A percentile compares a stretch with the other conserved stretches of the same genome.
These are phyloP conservation scores for Monilinia laxa DNA, from an alignment of 2,329 filamentous ascomycete genomes.

Conservation along the genomic window DNA sequence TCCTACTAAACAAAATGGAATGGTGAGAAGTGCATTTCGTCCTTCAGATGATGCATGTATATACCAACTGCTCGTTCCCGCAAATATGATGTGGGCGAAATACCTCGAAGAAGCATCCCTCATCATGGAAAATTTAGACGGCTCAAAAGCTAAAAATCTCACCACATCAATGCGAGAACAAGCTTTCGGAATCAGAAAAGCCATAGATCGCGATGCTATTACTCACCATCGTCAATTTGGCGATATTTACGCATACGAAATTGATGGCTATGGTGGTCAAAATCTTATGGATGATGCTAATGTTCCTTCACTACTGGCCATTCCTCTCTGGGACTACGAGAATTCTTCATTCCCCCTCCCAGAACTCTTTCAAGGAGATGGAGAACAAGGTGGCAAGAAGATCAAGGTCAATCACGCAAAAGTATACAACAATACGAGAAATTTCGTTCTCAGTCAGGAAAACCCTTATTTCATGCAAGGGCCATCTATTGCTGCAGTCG, in stretches of 20 bases:
- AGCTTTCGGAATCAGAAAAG: conserved; percentile 62
- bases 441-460: conserved; percentile 70
- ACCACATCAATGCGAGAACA: conserved; percentile 56
- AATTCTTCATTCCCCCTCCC: conserved; percentile 33
- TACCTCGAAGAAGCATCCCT: conserved; percentile 55
- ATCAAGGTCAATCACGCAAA: conserved; percentile 49
- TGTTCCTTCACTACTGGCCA: conserved; percentile 64
- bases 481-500: conserved; percentile 62
- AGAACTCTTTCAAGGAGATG: conserved; percentile 25
- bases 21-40: conserved; percentile 84
- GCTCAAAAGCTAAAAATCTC: conserved; percentile 47
- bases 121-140: conserved; percentile 53
- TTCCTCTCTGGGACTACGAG: conserved; percentile 61
- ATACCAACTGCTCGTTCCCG: conserved; percentile 81
- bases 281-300: conserved; percentile 74
- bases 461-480: conserved; percentile 72
- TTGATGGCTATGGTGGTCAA: conserved; percentile 60
- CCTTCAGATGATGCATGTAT: conserved; percentile 84
- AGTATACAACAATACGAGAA: conserved; percentile 75
- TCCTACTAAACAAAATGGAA: conserved; percentile 72
- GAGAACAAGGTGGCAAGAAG: conserved; percentile 1
- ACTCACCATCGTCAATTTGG: conserved; percentile 61
- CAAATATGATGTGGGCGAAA: conserved; percentile 79
- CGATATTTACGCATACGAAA: conserved; percentile 75
- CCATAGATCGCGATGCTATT: conserved; percentile 70